phyloP scores from a whole-genome alignment of 352 stramenopile species.

The Blastocystis sp. region DNA sequence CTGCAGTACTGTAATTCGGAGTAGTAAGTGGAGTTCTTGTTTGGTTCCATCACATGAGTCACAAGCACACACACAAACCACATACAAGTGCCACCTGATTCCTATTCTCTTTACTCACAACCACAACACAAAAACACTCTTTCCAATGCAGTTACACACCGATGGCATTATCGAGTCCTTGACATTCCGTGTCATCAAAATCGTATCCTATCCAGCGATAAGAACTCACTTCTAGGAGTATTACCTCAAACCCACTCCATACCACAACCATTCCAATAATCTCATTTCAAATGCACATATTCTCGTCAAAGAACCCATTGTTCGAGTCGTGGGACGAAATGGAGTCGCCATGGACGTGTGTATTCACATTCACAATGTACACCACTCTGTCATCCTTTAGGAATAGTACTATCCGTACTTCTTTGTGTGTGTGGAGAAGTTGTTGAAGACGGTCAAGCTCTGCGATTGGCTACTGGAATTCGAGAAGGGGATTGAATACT shows the following conservation, averaged over 20 bases:
- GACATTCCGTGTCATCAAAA: background rate
- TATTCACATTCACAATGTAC: conserved; percentile 56
- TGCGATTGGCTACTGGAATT: background rate
- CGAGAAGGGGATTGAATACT: conserved; percentile 46
- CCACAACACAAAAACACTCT: background rate
- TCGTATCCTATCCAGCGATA: background rate
- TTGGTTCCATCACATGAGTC: too few species aligned
- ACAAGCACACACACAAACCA: background rate
- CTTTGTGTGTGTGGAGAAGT: conserved; percentile 23
- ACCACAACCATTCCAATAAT: background rate
- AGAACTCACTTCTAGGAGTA: background rate
- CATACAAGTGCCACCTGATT: background rate
- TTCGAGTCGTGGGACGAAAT: conserved; percentile 45
- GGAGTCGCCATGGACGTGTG: conserved; percentile 5
- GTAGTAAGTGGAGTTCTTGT: too few species aligned
- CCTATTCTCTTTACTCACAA: background rate
- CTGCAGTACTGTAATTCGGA: too few species aligned
- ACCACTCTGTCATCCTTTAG: background rate
- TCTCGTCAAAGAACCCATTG: conserved; percentile 27
- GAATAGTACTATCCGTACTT: conserved; percentile 65
- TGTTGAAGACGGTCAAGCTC: background rate
- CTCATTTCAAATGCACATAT: background rate
- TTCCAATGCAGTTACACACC: background rate
- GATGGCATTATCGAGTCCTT: background rate
- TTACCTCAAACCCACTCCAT: background rate